Percentiles rank a stretch among this genome's conserved stretches.
These are phyloP conservation scores for Calonectria fujianensis DNA, from an alignment of 2,329 filamentous ascomycete genomes.

Conservation along the genomic window DNA sequence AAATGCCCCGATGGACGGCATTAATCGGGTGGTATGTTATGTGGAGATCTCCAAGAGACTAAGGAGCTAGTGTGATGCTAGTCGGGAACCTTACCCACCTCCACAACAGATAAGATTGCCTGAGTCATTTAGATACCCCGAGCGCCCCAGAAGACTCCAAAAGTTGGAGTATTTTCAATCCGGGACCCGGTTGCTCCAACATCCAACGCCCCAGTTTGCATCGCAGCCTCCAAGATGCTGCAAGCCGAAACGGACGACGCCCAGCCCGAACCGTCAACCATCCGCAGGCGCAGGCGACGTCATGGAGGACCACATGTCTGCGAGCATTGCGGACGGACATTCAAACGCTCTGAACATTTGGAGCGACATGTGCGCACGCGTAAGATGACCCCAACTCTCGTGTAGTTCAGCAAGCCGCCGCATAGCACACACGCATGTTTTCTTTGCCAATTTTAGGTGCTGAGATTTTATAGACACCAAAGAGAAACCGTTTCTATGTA, in stretches of 20 bases:
- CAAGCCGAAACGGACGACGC: slow-evolving; percentile 14
- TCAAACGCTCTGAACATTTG: slow-evolving; percentile 68
- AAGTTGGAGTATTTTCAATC: background rate
- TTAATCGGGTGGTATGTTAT: background rate
- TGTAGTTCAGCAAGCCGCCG: background rate
- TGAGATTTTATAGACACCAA: slow-evolving; percentile 63
- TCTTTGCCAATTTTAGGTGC: background rate
- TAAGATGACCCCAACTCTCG: slow-evolving; percentile 52
- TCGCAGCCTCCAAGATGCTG: slow-evolving; percentile 36
- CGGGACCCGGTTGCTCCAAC: slow-evolving; percentile 8
- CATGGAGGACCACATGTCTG: slow-evolving; percentile 56
- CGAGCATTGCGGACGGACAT: slow-evolving; percentile 64
- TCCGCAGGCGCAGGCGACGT: slow-evolving; percentile 35
- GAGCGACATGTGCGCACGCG: slow-evolving; percentile 68
- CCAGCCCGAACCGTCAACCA: background rate
- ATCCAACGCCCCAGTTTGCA: slow-evolving; percentile 27
- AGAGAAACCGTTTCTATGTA: slow-evolving; percentile 68
- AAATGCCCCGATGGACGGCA: background rate
- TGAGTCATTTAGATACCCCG: slow-evolving; percentile 25
- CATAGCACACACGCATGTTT: too few relatives aligned
- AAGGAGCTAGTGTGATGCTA: slow-evolving; percentile 7
- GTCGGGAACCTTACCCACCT: background rate
- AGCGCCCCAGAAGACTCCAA: slow-evolving; percentile 16
- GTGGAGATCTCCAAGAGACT: background rate
- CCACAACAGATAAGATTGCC: slow-evolving; percentile 5